phyloP scores from a whole-genome alignment of 2,329 filamentous ascomycete species.

The Huntiella moniliformis region DNA sequence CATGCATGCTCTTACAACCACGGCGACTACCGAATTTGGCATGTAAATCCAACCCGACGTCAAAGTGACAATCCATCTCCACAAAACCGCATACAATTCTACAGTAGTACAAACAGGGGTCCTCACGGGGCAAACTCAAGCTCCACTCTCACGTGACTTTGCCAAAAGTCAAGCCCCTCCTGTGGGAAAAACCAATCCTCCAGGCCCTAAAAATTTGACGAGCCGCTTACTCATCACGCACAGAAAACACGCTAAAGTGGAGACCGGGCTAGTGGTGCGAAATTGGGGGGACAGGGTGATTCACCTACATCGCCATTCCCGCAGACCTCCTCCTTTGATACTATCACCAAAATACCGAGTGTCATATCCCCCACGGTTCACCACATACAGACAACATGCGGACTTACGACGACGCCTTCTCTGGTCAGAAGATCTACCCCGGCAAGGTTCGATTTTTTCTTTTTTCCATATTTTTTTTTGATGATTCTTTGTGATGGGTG shows the following conservation, averaged over 20 bases:
- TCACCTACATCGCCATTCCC: slow-evolving; percentile 11
- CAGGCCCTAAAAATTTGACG: slow-evolving; percentile 13
- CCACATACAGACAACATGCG: slow-evolving; percentile 33
- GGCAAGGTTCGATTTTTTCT: slow-evolving; percentile 36
- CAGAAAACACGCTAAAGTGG: slow-evolving; percentile 8
- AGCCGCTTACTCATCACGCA: slow-evolving; percentile 12
- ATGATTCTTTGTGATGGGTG: too few relatives aligned
- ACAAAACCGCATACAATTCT: neutral
- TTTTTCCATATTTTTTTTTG: slow-evolving; percentile 2
- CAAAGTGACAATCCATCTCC: neutral
- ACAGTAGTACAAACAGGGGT: neutral
- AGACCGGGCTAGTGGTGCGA: slow-evolving; percentile 8
- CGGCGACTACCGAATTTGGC: neutral
- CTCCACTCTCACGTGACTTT: neutral
- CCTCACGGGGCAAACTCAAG: too few relatives aligned
- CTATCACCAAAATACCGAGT: slow-evolving; percentile 21
- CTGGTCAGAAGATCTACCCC: slow-evolving; percentile 48
- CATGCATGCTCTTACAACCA: neutral
- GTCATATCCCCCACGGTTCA: slow-evolving; percentile 23
- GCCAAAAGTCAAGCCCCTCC: neutral
- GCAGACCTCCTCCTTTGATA: slow-evolving; percentile 18
- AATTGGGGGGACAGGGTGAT: slow-evolving; percentile 9
- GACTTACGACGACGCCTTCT: slow-evolving; percentile 49
- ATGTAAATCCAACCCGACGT: neutral
- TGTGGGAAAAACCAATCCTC: slow-evolving; percentile 15